Conservation (phyloP, 345 rosid species). For the Moringa oleifera region DNA sequence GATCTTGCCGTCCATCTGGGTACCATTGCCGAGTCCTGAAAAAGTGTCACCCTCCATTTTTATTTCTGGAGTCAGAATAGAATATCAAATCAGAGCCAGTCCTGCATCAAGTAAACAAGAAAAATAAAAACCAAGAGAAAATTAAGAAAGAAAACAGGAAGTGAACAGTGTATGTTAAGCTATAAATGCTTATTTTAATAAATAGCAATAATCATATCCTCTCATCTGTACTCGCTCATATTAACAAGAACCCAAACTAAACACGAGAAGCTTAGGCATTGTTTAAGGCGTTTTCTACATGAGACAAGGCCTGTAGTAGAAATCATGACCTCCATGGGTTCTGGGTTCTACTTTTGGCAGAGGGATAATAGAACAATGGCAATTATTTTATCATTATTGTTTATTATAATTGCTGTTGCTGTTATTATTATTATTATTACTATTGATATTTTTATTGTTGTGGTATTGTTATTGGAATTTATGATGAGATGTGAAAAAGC, state of each 20-base stretch:
- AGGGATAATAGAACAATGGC: constrained; percentile 6
- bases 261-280: constrained; percentile 21
- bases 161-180: constrained; percentile 13
- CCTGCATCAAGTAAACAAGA: constrained; percentile 17
- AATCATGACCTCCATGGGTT: constrained; percentile 38
- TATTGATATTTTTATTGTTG: no score
- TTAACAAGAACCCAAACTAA: constrained; percentile 11
- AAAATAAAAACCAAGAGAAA: neutral
- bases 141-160: constrained; percentile 5
- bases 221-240: constrained; percentile 1
- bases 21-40: constrained; percentile 43
- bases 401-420: constrained; percentile 1
- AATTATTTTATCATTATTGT: neutral
- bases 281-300: constrained; percentile 26
- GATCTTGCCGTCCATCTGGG: constrained; percentile 49
- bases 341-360: constrained; percentile 19
- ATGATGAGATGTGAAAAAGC: constrained; percentile 45
- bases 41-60: constrained; percentile 60
- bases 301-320: constrained; percentile 34
- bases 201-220: constrained; percentile 15
- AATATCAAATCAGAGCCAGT: constrained; percentile 23
- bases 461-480: constrained; percentile 14
- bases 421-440: constrained; percentile 10
- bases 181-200: constrained; percentile 6
- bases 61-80: constrained; percentile 6